Evolutionary conservation across 1,284 basidiomycete genomes (phyloP).

Genomic region (Cryptococcus sp.): DNA sequence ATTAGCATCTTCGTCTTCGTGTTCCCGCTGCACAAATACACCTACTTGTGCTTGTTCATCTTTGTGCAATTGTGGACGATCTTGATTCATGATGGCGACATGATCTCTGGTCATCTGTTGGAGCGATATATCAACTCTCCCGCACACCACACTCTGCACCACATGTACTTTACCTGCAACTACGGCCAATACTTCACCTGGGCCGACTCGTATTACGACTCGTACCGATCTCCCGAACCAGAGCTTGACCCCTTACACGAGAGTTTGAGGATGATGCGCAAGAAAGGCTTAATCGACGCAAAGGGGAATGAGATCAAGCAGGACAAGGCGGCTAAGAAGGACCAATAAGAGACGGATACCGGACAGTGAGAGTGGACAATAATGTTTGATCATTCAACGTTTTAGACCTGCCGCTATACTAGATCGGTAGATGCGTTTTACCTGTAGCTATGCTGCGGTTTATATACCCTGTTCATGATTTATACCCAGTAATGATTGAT

Average conservation of each 20-base stretch:
- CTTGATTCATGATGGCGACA: constrained; percentile 98
- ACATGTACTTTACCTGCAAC: constrained; percentile 93
- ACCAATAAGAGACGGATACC: not conserved
- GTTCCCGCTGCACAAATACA: constrained; percentile 83
- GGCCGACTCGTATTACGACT: constrained; percentile 80
- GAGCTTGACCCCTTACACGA: constrained; percentile 84
- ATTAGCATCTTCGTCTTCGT: constrained; percentile 74
- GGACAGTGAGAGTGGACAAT: not conserved
- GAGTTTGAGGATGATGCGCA: constrained; percentile 49
- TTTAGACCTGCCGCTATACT: not conserved
- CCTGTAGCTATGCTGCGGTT: not conserved
- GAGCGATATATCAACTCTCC: constrained; percentile 93
- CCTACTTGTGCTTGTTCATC: constrained; percentile 81
- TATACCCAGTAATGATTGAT: constrained; percentile 9
- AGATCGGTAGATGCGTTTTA: too few species aligned
- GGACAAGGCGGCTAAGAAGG: constrained; percentile 20
- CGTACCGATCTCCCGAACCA: constrained; percentile 82
- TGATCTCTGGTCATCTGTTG: constrained; percentile 89
- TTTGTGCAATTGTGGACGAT: constrained; percentile 91
- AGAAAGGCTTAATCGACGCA: constrained; percentile 48
- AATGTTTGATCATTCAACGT: not conserved
- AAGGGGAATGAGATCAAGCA: constrained; percentile 33
- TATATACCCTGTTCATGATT: not conserved
- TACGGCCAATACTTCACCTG: constrained; percentile 97
- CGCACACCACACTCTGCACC: constrained; percentile 95